Evolutionary conservation across 345 rosid species (phyloP), one percentile per base, ranked within the genome.

Genomic region (Heritiera littoralis): DNA sequence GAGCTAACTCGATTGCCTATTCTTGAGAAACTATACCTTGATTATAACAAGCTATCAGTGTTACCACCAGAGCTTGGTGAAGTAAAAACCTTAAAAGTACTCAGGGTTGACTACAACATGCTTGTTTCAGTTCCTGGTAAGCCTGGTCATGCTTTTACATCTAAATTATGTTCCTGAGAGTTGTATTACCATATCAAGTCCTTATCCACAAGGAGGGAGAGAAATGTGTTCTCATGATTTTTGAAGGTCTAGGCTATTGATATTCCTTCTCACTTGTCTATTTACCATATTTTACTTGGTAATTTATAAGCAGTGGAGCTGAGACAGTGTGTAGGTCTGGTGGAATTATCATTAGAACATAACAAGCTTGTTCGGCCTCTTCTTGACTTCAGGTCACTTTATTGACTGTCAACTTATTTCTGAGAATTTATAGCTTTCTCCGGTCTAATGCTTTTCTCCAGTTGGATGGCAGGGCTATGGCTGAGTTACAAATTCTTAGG

Each of bases 351-450:
- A 12, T 82, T 96, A 86, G 99, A 96, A 74, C 92, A 94, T 92
- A 96, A 96, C 87, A 94, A 88, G 84, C 97, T 96, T 75, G 84
- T 96, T 63, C 93, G 98, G 51, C 99, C 98, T 79, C 97, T 96
- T 86, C 99, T 96, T 80, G 99, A 96, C 90, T 96, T 92, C 97
- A 96, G 99, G 99, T 96, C 84, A 80, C 68, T 84, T 77, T 77
- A 43, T 79, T 63, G 78, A 74, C 78, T 61, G 76, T 58, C 28
- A 67, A 56, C 77, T 65, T 72, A n/a, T 59, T 56, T 82, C 32
- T 66, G 60, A 40, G 74, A 51, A 69, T 35, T 1, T 35, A 35
- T 77, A 40, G 10, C 75, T 78, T 74, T 56, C 60, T 79, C 11
- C 71, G 73, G 85, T 81, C 81, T 93, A 78, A 88, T 86, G 72